These are phyloP conservation scores for Pestalotiopsis sp. DNA, from an alignment of 2,329 filamentous ascomycete genomes.

Conservation along the genomic window DNA sequence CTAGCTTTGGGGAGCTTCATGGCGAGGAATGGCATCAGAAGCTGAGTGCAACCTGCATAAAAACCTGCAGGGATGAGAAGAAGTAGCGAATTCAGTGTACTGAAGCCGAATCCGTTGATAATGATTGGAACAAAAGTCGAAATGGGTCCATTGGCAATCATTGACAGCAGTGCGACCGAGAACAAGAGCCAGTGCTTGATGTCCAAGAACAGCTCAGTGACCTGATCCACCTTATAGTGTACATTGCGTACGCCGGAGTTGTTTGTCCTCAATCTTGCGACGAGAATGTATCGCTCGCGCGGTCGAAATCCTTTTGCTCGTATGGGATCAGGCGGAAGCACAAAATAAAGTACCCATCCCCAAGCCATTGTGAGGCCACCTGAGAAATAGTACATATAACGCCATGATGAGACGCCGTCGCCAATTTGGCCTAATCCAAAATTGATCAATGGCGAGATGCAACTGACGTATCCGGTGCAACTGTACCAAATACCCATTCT, in stretches of 20 bases:
- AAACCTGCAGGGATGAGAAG: slow-evolving; percentile 43
- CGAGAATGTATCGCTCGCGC: slow-evolving; percentile 28
- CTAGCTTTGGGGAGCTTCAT: slow-evolving; percentile 36
- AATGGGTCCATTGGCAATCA: slow-evolving; percentile 46
- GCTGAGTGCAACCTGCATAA: slow-evolving; percentile 22
- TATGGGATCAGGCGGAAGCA: slow-evolving; percentile 42
- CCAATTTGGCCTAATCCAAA: slow-evolving; percentile 48
- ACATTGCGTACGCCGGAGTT: slow-evolving; percentile 43
- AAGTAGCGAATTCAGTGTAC: slow-evolving; percentile 42
- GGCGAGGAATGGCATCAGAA: slow-evolving; percentile 40
- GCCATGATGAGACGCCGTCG: slow-evolving; percentile 38
- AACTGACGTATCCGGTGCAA: slow-evolving; percentile 43
- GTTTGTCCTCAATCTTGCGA: slow-evolving; percentile 30
- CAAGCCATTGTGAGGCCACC: slow-evolving; percentile 42
- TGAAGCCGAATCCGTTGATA: slow-evolving; percentile 46
- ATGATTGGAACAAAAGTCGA: slow-evolving; percentile 47
- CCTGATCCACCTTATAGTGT: slow-evolving; percentile 44
- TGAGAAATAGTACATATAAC: slow-evolving; percentile 43
- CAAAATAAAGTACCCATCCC: slow-evolving; percentile 37
- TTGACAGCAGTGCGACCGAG: slow-evolving; percentile 37
- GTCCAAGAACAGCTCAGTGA: slow-evolving; percentile 35
- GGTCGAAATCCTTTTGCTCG: slow-evolving; percentile 31
- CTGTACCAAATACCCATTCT: slow-evolving; percentile 43
- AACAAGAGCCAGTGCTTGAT: slow-evolving; percentile 43
- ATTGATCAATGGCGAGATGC: slow-evolving; percentile 48